These are phyloP conservation scores for Penicillium aurantiogriseum DNA, from an alignment of 2,329 filamentous ascomycete genomes.

Conservation along the genomic window DNA sequence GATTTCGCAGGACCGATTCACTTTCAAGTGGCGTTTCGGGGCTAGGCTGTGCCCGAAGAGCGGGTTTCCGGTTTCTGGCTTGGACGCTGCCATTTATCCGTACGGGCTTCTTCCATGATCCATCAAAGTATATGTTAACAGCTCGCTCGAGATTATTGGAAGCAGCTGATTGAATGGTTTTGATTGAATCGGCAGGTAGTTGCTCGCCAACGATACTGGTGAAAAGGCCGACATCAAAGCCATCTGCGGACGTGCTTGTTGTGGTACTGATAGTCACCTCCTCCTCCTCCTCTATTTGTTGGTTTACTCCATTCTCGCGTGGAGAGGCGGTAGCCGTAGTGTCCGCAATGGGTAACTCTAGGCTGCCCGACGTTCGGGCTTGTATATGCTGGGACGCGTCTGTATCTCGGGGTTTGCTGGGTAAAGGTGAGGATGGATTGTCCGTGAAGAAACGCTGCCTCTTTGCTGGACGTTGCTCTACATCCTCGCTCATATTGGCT, in stretches of 20 bases:
- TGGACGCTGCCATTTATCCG: conserved; percentile 10
- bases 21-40: conserved; percentile 1
- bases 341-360: background rate
- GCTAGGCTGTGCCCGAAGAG: conserved; percentile 5
- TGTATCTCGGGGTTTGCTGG: conserved; percentile 15
- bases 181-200: conserved; percentile 46
- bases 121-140: conserved; percentile 65
- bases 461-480: conserved; percentile 57
- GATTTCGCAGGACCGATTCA: conserved; percentile 20
- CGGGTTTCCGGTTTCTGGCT: conserved; percentile 6
- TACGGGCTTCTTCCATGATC: conserved; percentile 54
- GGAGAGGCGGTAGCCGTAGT: background rate
- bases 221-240: conserved; percentile 57
- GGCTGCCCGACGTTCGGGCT: background rate
- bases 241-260: conserved; percentile 15
- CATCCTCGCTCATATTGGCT: conserved; percentile 31
- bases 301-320: background rate
- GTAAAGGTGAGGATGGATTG: conserved; percentile 32
- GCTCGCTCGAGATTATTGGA: conserved; percentile 58
- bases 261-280: background rate
- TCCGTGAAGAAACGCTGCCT: conserved; percentile 64
- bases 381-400: conserved; percentile 18
- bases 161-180: conserved; percentile 50
- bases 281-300: background rate
- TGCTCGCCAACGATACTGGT: conserved; percentile 57